Percentiles rank a stretch among this genome's conserved stretches.
These are phyloP conservation scores for Stagonosporopsis rhizophila DNA, from an alignment of 2,329 filamentous ascomycete species.

Conservation along the genomic window DNA sequence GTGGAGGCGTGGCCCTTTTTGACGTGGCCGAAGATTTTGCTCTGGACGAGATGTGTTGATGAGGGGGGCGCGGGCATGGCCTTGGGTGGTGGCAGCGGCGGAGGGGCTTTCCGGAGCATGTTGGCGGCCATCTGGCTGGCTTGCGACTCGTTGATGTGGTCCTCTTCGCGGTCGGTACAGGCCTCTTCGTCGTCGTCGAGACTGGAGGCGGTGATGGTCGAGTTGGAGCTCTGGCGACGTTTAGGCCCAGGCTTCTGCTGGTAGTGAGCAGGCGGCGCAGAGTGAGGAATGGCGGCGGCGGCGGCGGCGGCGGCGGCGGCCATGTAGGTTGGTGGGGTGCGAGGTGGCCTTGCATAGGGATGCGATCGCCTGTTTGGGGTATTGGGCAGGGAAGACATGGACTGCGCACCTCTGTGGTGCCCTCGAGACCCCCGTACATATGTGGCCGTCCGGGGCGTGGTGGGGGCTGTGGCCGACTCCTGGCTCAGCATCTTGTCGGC, in stretches of 20 bases:
- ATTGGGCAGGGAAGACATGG: slow-evolving; percentile 81
- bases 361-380: slow-evolving; percentile 69
- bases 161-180: slow-evolving; percentile 68
- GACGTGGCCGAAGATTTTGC: slow-evolving; percentile 68
- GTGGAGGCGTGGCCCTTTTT: slow-evolving; percentile 59
- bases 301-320: slow-evolving; percentile 25
- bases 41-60: slow-evolving; percentile 58
- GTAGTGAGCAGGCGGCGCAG: slow-evolving; percentile 52
- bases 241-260: slow-evolving; percentile 36
- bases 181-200: slow-evolving; percentile 52
- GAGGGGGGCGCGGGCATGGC: slow-evolving; percentile 37
- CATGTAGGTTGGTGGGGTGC: slow-evolving; percentile 50
- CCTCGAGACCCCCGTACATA: slow-evolving; percentile 60
- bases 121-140: slow-evolving; percentile 79
- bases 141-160: slow-evolving; percentile 74
- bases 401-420: slow-evolving; percentile 79
- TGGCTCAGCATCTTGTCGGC: slow-evolving; percentile 79
- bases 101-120: slow-evolving; percentile 69
- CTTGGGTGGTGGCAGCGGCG: slow-evolving; percentile 52
- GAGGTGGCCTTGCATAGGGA: slow-evolving; percentile 65
- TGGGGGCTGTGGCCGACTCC: slow-evolving; percentile 75
- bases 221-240: slow-evolving; percentile 75
- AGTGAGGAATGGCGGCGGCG: slow-evolving; percentile 41
- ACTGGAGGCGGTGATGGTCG: slow-evolving; percentile 53
- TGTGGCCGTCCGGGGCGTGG: slow-evolving; percentile 66